Evolutionary conservation across 163 green algal genomes (phyloP), one percentile per base, ranked within the genome.

Genomic region (Chlamydomonas reinhardtii): DNA sequence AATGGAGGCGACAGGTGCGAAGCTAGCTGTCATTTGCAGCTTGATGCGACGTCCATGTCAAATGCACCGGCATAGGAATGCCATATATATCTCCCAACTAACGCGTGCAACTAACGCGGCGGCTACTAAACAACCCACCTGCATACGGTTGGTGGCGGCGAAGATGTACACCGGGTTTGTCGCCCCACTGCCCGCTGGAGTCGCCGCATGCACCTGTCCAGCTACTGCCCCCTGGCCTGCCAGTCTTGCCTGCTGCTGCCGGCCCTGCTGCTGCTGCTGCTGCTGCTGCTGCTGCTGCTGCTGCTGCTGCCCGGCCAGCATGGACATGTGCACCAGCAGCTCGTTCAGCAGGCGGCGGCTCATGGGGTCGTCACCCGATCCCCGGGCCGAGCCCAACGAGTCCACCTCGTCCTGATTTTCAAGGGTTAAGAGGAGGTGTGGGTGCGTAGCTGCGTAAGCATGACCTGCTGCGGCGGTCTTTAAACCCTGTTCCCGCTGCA

Each of bases 101-200:
- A n/a, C n/a, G n/a, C n/a, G n/a, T n/a, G n/a, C n/a, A n/a, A n/a
- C n/a, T n/a, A n/a, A n/a, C n/a, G n/a, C n/a, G n/a, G n/a, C n/a
- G n/a, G n/a, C n/a, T n/a, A n/a, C n/a, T n/a, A n/a, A n/a, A n/a
- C n/a, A n/a, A 29, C 43, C 37, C 73, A 88, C 91, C 91, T 94
- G 88, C 24, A 94, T 91, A 61, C 91, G 91, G 71, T 94, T 94
- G 59, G 91, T 94, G 4, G 90, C 91, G 15, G 88, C 91, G 84
- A 94, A 93, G 0, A 93, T 56, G 69, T 90, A 93, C n/a, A 93
- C 71, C 1, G 83, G 68, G 24, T 37, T 62, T 4, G 1, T 20
- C 22, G 25, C 43, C 29, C 54, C 70, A 5, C 70, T 32, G 16
- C 24, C 54, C 11, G 43, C 52, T 37, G 64, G 48, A 11, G 29